Evolutionary conservation across 2,329 filamentous ascomycete genomes (phyloP).

Genomic region (Ceratocystis ficicola): DNA sequence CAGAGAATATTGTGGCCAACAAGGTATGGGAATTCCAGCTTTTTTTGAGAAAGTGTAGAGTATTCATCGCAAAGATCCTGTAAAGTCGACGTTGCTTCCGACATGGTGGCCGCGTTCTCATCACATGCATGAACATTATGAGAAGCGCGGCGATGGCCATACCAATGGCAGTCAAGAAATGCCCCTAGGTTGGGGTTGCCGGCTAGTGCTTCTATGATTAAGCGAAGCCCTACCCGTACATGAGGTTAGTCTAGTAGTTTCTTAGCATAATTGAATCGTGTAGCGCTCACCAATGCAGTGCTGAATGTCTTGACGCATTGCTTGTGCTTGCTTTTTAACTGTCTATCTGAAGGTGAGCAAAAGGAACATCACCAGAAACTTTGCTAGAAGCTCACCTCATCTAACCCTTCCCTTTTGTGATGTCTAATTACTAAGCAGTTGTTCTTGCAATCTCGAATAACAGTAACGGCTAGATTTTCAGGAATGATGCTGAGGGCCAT

Average conservation of each 20-base stretch:
- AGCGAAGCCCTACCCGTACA: background rate
- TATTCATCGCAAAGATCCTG: background rate
- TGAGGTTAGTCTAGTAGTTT: background rate
- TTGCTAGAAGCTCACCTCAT: background rate
- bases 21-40: slow-evolving; percentile 26
- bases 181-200: background rate
- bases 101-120: background rate
- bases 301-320: background rate
- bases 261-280: background rate
- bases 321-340: background rate
- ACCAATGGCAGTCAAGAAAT: background rate
- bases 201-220: slow-evolving; percentile 22
- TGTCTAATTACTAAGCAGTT: background rate
- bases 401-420: background rate
- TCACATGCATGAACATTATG: background rate
- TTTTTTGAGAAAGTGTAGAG: background rate
- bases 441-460: background rate
- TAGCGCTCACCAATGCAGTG: background rate
- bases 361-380: background rate
- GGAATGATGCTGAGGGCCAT: background rate
- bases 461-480: background rate
- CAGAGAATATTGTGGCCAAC: slow-evolving; percentile 55
- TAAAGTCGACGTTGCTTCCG: background rate
- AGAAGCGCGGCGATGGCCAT: background rate
- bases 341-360: background rate